These are phyloP conservation scores for Heracleum sosnowskyi DNA, from an alignment of 129 eudicot genomes.

Conservation along the genomic window DNA sequence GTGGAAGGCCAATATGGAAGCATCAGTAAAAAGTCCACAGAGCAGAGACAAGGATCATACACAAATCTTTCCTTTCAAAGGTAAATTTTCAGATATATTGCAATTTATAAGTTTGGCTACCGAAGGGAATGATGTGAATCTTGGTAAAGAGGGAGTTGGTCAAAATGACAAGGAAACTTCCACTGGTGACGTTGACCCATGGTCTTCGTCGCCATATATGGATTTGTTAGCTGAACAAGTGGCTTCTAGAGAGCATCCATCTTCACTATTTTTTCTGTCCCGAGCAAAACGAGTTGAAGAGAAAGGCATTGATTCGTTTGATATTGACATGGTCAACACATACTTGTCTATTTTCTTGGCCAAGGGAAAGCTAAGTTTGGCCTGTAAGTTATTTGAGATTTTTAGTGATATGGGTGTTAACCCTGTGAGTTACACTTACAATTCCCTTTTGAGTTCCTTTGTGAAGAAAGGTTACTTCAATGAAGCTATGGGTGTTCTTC, in stretches of 20 bases:
- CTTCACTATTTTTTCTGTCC: conserved; percentile 22
- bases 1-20: conserved; percentile 85
- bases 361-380: conserved; percentile 80
- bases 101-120: conserved; percentile 22
- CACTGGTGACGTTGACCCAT: conserved; percentile 33
- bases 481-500: conserved; percentile 77
- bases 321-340: conserved; percentile 82
- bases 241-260: conserved; percentile 15
- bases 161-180: background rate
- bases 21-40: conserved; percentile 40
- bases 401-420: conserved; percentile 60
- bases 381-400: conserved; percentile 76
- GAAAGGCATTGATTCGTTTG: conserved; percentile 55
- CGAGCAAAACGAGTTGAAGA: conserved; percentile 58
- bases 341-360: conserved; percentile 76
- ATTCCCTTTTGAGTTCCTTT: conserved; percentile 82
- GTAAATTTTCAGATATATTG: conserved; percentile 43
- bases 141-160: conserved; percentile 1
- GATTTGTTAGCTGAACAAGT: conserved; percentile 59
- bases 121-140: conserved; percentile 1
- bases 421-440: conserved; percentile 70
- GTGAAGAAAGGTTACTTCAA: conserved; percentile 77
- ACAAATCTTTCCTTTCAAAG: conserved; percentile 55
- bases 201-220: conserved; percentile 93
- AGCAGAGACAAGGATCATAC: conserved; percentile 54